Base-by-base conservation (phyloP, 169 alveolate genomes). In the Theileria orientalis region DNA sequence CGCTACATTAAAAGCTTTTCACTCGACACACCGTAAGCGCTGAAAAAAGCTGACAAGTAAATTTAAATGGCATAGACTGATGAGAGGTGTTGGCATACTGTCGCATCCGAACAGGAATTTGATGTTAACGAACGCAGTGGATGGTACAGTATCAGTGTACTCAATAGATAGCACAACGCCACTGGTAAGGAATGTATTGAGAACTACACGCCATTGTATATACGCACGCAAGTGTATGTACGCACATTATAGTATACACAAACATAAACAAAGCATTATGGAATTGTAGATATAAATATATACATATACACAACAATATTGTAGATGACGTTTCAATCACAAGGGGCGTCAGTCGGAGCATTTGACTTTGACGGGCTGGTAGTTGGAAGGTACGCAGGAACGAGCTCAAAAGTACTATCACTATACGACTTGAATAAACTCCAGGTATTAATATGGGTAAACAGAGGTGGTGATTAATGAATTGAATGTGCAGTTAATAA, bases 51-150 rank as follows among this genome's bases (percentile, higher is more conserved):
- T n/a, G n/a, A 2, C 16, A 47, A 19, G 9, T 27, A 57, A 1
- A 27, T 19, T 9, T 7, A 6, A 40, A 6, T 0, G 1, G 7
- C 0, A 25, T 21, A 47, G 72, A 47, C 37, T 71, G 8, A n/a
- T 40, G 27, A 57, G 79, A 44, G 83, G 76, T 14, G 71, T 70
- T 19, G 88, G 84, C 9, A 80, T 80, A 62, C 57, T 76, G 33
- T 71, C 83, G 16, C 88, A 80, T 35, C 88, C 88, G 11, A 37
- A 63, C 23, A 63, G 84, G n/a, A 63, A 61, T 56, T 27, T 80
- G 79, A 80, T 80, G 88, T 29, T 80, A 27, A 73, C 73, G 0
- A 80, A 64, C 37, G 33, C 62, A 13, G 7, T 16, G 37, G 68
- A 73, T 41, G 44, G 68, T 21, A 54, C 52, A 6, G 73, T 70